These are phyloP conservation scores for Chrysanthemum lavandulifolium DNA, from an alignment of 129 eudicot species.

Conservation along the genomic window DNA sequence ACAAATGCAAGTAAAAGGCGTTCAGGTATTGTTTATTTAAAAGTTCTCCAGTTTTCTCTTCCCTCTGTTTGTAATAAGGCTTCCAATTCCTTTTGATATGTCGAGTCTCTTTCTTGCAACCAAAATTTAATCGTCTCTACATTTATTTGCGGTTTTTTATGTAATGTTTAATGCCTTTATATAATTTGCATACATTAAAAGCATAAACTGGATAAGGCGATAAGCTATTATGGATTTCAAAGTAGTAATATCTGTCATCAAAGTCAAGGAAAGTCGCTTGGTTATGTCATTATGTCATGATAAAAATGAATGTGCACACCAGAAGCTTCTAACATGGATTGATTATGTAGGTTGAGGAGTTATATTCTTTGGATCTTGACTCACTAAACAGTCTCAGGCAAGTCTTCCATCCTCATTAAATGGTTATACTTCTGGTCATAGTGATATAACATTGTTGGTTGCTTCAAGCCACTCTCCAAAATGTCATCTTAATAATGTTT, in stretches of 20 bases:
- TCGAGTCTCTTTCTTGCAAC: not conserved
- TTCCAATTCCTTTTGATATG: not conserved
- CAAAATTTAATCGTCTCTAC: not conserved
- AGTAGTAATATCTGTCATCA: not conserved
- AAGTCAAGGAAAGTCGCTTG: conserved; percentile 10
- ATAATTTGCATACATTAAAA: conserved; percentile 2
- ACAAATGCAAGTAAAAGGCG: conserved; percentile 98
- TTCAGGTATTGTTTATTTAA: conserved; percentile 60
- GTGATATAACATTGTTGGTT: conserved; percentile 1
- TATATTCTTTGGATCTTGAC: conserved; percentile 94
- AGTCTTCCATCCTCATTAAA: not conserved
- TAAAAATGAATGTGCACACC: not conserved
- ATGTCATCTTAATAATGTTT: conserved; percentile 9
- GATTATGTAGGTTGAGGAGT: conserved; percentile 83
- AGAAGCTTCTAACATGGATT: conserved; percentile 12
- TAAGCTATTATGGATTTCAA: not conserved
- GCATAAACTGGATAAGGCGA: not conserved
- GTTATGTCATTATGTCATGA: conserved; percentile 12
- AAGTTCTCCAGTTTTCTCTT: not conserved
- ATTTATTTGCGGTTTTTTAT: conserved; percentile 4
- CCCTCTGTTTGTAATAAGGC: conserved; percentile 7
- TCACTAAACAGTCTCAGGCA: conserved; percentile 83
- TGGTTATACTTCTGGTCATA: conserved; percentile 7
- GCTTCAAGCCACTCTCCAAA: conserved; percentile 1
- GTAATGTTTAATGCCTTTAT: conserved; percentile 10